Conservation (phyloP, 192 early-diverging fungal genomes). For the Rhizophagus clarus region DNA sequence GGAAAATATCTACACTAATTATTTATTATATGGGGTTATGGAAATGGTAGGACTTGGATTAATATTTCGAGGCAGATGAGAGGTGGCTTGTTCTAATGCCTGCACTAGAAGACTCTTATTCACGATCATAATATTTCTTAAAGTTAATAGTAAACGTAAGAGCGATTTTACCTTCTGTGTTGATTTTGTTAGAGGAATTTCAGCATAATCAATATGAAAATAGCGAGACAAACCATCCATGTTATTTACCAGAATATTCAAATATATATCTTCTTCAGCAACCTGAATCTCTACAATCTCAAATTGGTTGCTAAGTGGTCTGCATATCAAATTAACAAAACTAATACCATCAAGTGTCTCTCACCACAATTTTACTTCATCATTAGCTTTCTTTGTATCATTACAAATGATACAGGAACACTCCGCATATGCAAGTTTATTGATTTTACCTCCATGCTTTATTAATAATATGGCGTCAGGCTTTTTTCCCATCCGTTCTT, state of each 20-base stretch:
- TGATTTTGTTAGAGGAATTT: background rate
- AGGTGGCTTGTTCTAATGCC: too few species aligned
- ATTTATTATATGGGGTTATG: too few species aligned
- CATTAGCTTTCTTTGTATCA: background rate
- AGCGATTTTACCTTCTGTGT: background rate
- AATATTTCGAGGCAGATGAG: too few species aligned
- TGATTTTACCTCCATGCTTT: background rate
- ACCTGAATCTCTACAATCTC: constrained; percentile 17
- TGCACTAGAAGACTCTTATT: too few species aligned
- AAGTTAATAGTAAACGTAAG: constrained; percentile 1
- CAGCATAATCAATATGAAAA: constrained; percentile 18
- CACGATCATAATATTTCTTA: too few species aligned
- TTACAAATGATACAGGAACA: background rate
- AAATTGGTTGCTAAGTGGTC: background rate
- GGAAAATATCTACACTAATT: too few species aligned
- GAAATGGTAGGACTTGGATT: too few species aligned
- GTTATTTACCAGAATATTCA: constrained; percentile 9
- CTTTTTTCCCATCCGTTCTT: background rate
- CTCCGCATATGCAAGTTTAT: background rate
- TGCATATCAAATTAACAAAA: background rate
- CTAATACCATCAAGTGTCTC: background rate
- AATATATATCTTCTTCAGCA: background rate
- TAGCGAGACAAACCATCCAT: background rate
- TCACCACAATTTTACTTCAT: constrained; percentile 5
- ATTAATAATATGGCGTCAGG: background rate